Evolutionary conservation across 257 asterid species (phyloP).

Genomic region (Nicotiana otophora): DNA sequence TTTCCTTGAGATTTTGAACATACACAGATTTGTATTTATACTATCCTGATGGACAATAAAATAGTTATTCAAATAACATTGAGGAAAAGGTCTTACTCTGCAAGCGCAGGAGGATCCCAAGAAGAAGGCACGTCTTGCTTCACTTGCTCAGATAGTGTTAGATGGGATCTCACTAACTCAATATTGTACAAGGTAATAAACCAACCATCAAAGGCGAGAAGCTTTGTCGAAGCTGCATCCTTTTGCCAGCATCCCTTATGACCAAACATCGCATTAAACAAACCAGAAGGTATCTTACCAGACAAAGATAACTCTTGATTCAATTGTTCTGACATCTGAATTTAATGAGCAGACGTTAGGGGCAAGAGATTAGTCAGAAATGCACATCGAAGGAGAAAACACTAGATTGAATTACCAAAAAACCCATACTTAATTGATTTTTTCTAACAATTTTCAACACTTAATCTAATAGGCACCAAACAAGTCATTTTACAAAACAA

Average conservation of each 20-base stretch:
- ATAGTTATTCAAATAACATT: background rate
- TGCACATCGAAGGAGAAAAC: background rate
- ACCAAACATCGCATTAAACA: slow-evolving; percentile 75
- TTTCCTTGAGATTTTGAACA: background rate
- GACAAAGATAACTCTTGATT: slow-evolving; percentile 77
- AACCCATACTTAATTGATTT: background rate
- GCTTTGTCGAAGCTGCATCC: slow-evolving; percentile 72
- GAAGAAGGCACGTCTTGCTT: slow-evolving; percentile 69
- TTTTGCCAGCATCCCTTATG: slow-evolving; percentile 91
- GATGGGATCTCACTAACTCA: slow-evolving; percentile 65
- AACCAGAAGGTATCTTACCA: slow-evolving; percentile 88
- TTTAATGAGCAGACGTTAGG: background rate
- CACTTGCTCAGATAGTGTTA: slow-evolving; percentile 58
- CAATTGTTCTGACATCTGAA: slow-evolving; percentile 82
- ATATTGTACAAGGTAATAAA: slow-evolving; percentile 71
- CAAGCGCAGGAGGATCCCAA: slow-evolving; percentile 90
- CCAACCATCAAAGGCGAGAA: slow-evolving; percentile 93
- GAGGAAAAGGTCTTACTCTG: slow-evolving; percentile 60
- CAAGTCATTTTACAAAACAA: background rate
- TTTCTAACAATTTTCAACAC: background rate
- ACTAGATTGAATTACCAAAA: background rate
- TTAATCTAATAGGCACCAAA: background rate
- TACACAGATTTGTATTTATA: background rate
- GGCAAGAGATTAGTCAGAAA: background rate
- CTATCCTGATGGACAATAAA: background rate